These are phyloP conservation scores for Annulohypoxylon moriforme DNA, from an alignment of 495 filamentous ascomycete genomes.

Conservation along the genomic window DNA sequence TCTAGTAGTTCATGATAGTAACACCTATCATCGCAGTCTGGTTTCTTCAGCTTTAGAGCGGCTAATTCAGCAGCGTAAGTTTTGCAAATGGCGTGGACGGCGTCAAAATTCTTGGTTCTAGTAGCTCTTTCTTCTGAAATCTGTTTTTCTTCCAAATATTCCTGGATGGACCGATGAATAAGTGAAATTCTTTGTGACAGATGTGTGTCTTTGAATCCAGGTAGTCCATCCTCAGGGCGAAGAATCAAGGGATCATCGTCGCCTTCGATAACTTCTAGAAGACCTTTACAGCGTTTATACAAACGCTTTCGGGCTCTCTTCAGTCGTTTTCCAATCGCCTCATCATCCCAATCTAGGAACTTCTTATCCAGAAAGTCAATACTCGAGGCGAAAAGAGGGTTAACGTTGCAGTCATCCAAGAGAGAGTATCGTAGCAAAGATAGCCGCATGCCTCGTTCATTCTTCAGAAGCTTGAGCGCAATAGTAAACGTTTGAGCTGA, in stretches of 20 bases:
- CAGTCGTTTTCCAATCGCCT: neutral
- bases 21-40: neutral
- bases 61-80: neutral
- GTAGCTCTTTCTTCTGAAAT: neutral
- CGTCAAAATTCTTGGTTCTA: neutral
- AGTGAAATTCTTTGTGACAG: constrained; percentile 4
- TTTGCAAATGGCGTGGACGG: neutral
- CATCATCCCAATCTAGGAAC: neutral
- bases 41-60: neutral
- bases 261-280: neutral
- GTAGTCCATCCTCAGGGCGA: too few relatives aligned
- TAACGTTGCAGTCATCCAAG: neutral
- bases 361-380: neutral
- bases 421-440: constrained; percentile 7
- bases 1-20: neutral
- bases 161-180: constrained; percentile 2
- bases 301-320: constrained; percentile 3
- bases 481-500: constrained; percentile 8
- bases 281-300: constrained; percentile 5
- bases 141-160: neutral
- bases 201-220: neutral
- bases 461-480: neutral
- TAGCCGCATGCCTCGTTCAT: neutral
- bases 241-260: neutral
- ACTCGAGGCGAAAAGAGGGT: constrained; percentile 7